Evolutionary conservation across 345 rosid genomes (phyloP).

Genomic region (Odontarrhena argentea): DNA sequence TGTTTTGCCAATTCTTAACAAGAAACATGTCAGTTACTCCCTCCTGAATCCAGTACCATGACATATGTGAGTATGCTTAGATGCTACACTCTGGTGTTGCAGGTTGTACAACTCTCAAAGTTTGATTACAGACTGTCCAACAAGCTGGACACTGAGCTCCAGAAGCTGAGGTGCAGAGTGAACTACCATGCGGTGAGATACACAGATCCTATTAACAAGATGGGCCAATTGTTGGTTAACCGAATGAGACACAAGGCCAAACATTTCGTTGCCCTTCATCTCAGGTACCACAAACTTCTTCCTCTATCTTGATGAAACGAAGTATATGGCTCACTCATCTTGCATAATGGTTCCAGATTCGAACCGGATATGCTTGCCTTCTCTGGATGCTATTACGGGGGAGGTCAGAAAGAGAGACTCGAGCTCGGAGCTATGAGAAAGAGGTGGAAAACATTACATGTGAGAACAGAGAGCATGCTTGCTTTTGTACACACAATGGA

Average conservation of each 20-base stretch:
- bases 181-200: constrained; percentile 85
- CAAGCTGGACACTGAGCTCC: constrained; percentile 64
- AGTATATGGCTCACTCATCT: constrained; percentile 1
- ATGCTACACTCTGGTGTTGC: constrained; percentile 27
- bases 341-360: constrained; percentile 52
- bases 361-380: constrained; percentile 98
- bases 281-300: constrained; percentile 54
- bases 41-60: no score
- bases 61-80: constrained; percentile 9
- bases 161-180: constrained; percentile 91
- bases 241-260: constrained; percentile 72
- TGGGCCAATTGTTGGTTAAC: constrained; percentile 66
- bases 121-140: constrained; percentile 92
- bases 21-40: constrained; percentile 38
- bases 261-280: constrained; percentile 81
- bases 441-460: constrained; percentile 88
- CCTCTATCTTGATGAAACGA: background rate
- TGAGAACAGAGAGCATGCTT: constrained; percentile 39
- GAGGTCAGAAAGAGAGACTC: constrained; percentile 75
- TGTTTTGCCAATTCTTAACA: constrained; percentile 41
- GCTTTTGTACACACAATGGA: constrained; percentile 7
- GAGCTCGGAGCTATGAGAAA: constrained; percentile 78
- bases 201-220: constrained; percentile 59
- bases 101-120: constrained; percentile 89
- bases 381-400: constrained; percentile 93